These are phyloP conservation scores for Polymyxa betae DNA, from an alignment of 208 protist species.

Conservation along the genomic window DNA sequence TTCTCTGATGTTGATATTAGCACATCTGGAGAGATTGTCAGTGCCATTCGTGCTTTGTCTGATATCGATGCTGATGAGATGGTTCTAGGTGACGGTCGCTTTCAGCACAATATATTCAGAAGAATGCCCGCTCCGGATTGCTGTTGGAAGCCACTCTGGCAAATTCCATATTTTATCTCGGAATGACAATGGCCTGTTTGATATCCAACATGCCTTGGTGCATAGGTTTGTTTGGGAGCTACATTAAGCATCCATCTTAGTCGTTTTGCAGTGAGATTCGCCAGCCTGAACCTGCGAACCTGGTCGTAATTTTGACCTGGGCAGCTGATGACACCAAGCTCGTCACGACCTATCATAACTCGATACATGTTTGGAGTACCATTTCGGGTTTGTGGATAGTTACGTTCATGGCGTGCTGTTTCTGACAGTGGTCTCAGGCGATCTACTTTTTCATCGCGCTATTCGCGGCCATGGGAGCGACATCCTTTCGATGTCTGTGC, in stretches of 20 bases:
- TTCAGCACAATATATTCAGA: not conserved
- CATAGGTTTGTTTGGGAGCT: not conserved
- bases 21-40: constrained; percentile 7
- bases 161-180: not conserved
- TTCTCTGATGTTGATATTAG: constrained; percentile 7
- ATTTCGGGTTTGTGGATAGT: not conserved
- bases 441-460: not conserved
- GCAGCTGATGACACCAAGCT: not conserved
- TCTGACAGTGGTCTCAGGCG: not conserved
- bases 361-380: not conserved
- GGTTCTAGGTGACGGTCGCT: not conserved
- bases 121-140: not conserved
- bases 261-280: too few species aligned
- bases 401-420: not conserved
- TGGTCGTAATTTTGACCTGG: not conserved
- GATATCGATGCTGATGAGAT: not conserved
- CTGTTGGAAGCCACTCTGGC: not conserved
- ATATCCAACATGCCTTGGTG: not conserved
- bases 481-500: constrained; percentile 5
- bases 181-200: not conserved
- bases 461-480: not conserved
- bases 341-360: not conserved
- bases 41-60: not conserved
- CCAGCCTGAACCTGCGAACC: not conserved
- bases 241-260: too few species aligned